Base-by-base conservation (phyloP, 2,329 filamentous ascomycete genomes). In the Pseudophaeomoniella oleicola region DNA sequence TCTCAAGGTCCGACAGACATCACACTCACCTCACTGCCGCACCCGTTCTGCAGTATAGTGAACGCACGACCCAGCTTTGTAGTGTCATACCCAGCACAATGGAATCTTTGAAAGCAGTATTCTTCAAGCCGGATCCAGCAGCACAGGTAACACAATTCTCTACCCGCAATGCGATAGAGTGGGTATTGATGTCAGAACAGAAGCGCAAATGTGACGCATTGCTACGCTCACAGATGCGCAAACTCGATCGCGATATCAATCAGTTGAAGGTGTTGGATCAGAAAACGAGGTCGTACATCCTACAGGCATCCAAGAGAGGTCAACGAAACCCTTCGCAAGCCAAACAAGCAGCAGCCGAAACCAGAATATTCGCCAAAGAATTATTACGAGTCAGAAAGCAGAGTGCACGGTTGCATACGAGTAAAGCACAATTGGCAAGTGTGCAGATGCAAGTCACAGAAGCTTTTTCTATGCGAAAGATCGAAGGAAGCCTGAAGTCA, bases 381-480 rank as follows among this genome's bases (percentile, higher is more conserved):
- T 72, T 96, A 35, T 75, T 96, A 44, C 78, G 82, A 36, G 74
- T 84, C 41, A 81, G 90, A 45, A 83, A 80, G 55, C 78, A 86
- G 44, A 71, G 70, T 13, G 63, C 69, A 18, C 76, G 90, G 3
- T 70, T 96, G 29, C 69, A 80, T 13, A 96, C 88, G 0, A 81
- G 79, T 50, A 92, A 92, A 56, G 90, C 90, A 2, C 90, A 96
- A 62, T 72, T 98, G 34, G 78, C 79, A 54, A 88, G 81, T 46
- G 88, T 98, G 31, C 80, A 88, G 59, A 93, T 96, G 86, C 90
- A 96, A 62, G 88, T 98, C 52, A 85, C 87, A 52, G 88, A 96
- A 63, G 87, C 90, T 2, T 96, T 96, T 58, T 83, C 85, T 2
- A 79, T 96, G 50, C 78, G 85, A 48, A 93, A 93, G 68, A 96